Percentiles rank a stretch among this genome's conserved stretches.
Conservation (phyloP, 2,329 filamentous ascomycete genomes). For the Mariannaea sp. region DNA sequence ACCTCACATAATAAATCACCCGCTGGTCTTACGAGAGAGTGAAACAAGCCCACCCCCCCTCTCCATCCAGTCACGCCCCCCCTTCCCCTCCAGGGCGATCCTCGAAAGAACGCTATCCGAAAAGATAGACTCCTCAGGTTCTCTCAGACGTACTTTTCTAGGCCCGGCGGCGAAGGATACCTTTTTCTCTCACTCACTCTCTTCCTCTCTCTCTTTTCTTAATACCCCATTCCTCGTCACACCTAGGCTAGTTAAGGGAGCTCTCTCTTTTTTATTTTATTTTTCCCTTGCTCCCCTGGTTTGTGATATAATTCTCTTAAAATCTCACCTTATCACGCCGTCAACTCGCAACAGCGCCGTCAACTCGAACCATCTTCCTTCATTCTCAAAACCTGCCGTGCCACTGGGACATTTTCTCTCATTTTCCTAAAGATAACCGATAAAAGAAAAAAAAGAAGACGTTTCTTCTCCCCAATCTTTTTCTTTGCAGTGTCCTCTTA, state of each 20-base stretch:
- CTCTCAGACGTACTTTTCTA: conserved; percentile 7
- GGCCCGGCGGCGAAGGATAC: conserved; percentile 13
- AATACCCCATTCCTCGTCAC: conserved; percentile 19
- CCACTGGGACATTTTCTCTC: background rate
- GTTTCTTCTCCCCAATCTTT: no score
- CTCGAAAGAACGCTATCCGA: conserved; percentile 13
- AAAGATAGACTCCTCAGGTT: conserved; percentile 18
- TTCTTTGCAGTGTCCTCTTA: background rate
- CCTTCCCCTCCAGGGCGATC: conserved; percentile 5
- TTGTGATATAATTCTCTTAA: no score
- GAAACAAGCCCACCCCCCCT: no score
- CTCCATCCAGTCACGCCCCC: background rate
- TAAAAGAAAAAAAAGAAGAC: background rate
- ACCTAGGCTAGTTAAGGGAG: no score
- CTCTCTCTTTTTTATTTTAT: conserved; percentile 13
- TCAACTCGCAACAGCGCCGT: no score
- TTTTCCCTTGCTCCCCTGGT: background rate
- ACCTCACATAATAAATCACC: no score
- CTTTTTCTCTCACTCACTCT: background rate
- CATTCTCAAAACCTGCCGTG: background rate
- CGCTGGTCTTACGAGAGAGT: no score
- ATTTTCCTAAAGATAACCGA: no score
- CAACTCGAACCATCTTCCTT: conserved; percentile 1
- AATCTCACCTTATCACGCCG: no score
- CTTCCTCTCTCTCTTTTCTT: conserved; percentile 3